These are phyloP conservation scores for Ceratocystiopsis brevicomis DNA, from an alignment of 2,329 filamentous ascomycete species.

Conservation along the genomic window DNA sequence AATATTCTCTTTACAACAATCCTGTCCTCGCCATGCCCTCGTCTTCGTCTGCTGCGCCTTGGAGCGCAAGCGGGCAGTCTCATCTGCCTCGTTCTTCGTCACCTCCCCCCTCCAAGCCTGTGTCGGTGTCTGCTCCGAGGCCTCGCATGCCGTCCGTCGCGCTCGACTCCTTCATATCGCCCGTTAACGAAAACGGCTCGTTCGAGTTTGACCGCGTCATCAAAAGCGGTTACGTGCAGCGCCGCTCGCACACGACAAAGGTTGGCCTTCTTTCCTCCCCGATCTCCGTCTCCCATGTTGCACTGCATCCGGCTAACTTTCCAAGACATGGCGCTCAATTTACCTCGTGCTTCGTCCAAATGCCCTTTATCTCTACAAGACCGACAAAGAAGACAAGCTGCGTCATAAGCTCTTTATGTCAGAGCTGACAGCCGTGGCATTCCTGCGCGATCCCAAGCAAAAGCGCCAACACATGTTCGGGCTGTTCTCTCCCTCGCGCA, in stretches of 20 bases:
- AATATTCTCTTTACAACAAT: too few relatives aligned
- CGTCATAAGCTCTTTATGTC: conserved; percentile 74
- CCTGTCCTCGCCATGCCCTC: not conserved
- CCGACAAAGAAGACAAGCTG: conserved; percentile 73
- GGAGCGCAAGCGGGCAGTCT: too few relatives aligned
- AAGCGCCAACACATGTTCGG: conserved; percentile 78
- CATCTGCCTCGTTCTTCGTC: too few relatives aligned
- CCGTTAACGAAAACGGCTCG: conserved; percentile 84
- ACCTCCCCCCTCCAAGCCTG: too few relatives aligned
- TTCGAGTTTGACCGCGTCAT: conserved; percentile 91
- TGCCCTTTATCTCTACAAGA: conserved; percentile 80
- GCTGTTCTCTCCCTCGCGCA: conserved; percentile 75
- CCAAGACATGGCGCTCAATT: conserved; percentile 70
- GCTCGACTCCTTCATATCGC: conserved; percentile 49
- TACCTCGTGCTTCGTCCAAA: conserved; percentile 84
- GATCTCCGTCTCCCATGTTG: not conserved
- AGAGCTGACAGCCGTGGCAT: conserved; percentile 78
- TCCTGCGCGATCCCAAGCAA: conserved; percentile 75
- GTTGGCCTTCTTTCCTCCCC: conserved; percentile 24
- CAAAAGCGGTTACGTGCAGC: conserved; percentile 71
- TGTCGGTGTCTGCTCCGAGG: too few relatives aligned
- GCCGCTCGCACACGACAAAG: conserved; percentile 88
- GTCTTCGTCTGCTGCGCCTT: not conserved
- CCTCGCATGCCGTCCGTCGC: not conserved
- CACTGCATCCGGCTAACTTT: not conserved